phyloP scores from a whole-genome alignment of 2,329 filamentous ascomycete species.

The Madurella fahalii region DNA sequence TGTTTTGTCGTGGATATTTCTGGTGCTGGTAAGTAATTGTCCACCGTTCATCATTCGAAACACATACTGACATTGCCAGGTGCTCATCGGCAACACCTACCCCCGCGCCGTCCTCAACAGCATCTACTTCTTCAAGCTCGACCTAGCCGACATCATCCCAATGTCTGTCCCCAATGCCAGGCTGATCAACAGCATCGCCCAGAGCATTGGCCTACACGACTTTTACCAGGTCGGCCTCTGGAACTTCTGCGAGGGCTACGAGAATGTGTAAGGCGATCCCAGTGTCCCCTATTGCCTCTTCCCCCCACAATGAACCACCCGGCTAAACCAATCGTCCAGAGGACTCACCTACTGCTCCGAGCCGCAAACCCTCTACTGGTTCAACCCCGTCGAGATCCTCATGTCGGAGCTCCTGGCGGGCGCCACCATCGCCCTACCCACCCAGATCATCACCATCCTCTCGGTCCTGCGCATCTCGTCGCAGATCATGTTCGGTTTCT shows the following conservation, averaged over 20 bases:
- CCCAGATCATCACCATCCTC: conserved; percentile 68
- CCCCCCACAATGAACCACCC: conserved; percentile 20
- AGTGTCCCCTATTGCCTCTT: not conserved
- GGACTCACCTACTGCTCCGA: conserved; percentile 73
- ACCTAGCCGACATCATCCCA: conserved; percentile 78
- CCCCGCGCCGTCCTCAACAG: conserved; percentile 57
- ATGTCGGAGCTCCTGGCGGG: conserved; percentile 75
- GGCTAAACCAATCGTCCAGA: conserved; percentile 34
- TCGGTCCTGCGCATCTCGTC: conserved; percentile 69
- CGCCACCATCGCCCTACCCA: conserved; percentile 76
- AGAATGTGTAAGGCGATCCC: conserved; percentile 47
- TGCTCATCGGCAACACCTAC: conserved; percentile 70
- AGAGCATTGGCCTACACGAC: conserved; percentile 82
- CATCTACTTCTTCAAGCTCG: conserved; percentile 81
- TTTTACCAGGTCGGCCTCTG: conserved; percentile 92
- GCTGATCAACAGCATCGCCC: conserved; percentile 82
- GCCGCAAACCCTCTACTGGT: conserved; percentile 74
- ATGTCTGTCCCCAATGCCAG: conserved; percentile 64
- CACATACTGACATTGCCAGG: conserved; percentile 28
- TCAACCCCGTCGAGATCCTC: conserved; percentile 82
- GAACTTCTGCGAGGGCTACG: conserved; percentile 87
- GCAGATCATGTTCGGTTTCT: conserved; percentile 85
- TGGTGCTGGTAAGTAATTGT: conserved; percentile 60
- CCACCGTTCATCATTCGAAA: not conserved
- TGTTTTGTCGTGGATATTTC: conserved; percentile 69